Evolutionary conservation across 495 filamentous ascomycete genomes (phyloP).

Genomic region (Aspergillus steynii): DNA sequence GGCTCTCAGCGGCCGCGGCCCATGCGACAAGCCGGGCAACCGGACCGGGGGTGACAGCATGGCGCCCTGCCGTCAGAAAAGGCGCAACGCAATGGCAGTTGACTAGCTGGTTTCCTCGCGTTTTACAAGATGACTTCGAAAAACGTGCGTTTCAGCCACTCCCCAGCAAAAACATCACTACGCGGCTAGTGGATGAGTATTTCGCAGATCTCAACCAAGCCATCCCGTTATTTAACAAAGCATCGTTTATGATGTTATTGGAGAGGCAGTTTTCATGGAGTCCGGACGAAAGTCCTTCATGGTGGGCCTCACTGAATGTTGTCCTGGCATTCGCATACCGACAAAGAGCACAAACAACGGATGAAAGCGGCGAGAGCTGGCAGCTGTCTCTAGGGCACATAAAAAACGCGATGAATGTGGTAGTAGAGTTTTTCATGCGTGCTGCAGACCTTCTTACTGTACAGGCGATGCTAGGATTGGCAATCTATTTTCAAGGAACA

Average conservation of each 20-base stretch:
- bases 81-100: constrained; percentile 10
- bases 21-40: constrained; percentile 3
- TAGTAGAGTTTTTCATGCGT: constrained; percentile 19
- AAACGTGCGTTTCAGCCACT: constrained; percentile 17
- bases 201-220: constrained; percentile 18
- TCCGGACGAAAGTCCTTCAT: constrained; percentile 22
- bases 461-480: constrained; percentile 22
- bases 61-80: constrained; percentile 5
- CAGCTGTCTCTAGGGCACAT: constrained; percentile 19
- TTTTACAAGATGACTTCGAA: constrained; percentile 14
- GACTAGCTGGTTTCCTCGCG: constrained; percentile 17
- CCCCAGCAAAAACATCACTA: constrained; percentile 11
- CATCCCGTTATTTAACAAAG: constrained; percentile 13
- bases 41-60: not conserved
- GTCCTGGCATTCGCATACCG: constrained; percentile 24
- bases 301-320: constrained; percentile 24
- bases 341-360: constrained; percentile 15
- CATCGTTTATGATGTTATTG: constrained; percentile 9
- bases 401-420: constrained; percentile 23
- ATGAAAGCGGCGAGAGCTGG: constrained; percentile 15
- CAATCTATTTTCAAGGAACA: constrained; percentile 25
- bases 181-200: constrained; percentile 15
- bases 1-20: constrained; percentile 11
- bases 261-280: constrained; percentile 25
- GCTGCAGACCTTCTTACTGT: constrained; percentile 21